phyloP scores from a whole-genome alignment of 2,329 filamentous ascomycete genomes.

The Aspergillus fijiensis region DNA sequence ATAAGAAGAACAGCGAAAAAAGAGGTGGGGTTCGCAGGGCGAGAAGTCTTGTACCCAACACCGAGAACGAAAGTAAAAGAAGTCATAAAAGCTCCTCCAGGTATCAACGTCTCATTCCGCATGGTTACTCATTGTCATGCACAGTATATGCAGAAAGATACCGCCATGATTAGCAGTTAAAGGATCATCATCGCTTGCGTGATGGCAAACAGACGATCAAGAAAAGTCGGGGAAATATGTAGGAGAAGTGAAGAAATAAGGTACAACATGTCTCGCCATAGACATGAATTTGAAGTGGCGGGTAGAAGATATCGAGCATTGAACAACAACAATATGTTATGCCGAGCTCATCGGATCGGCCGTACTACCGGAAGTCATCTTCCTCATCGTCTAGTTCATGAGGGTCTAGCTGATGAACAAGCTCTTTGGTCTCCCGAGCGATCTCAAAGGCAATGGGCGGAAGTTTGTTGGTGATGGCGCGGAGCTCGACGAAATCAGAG shows the following conservation, averaged over 20 bases:
- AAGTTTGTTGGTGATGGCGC: constrained; percentile 66
- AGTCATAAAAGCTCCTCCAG: constrained; percentile 21
- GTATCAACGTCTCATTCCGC: constrained; percentile 26
- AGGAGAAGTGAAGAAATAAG: constrained; percentile 9
- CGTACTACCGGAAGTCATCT: constrained; percentile 40
- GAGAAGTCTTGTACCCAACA: constrained; percentile 9
- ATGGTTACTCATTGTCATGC: constrained; percentile 28
- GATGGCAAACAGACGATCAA: neutral
- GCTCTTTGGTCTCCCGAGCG: constrained; percentile 76
- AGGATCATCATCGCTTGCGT: neutral
- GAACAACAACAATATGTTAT: constrained; percentile 4
- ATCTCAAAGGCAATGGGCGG: constrained; percentile 86
- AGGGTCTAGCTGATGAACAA: constrained; percentile 54
- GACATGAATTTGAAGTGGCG: neutral
- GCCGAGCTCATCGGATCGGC: neutral
- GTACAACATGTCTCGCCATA: neutral
- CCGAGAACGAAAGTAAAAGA: constrained; percentile 6
- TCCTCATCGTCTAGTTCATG: constrained; percentile 38
- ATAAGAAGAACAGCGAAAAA: constrained; percentile 6
- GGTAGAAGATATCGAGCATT: neutral
- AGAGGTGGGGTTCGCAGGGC: constrained; percentile 7
- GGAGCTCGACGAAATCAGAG: constrained; percentile 51
- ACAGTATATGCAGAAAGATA: constrained; percentile 20
- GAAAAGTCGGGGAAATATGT: neutral
- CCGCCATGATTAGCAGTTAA: neutral